These are phyloP conservation scores for Pyrenochaeta sp. DNA, from an alignment of 2,329 filamentous ascomycete species.

Conservation along the genomic window DNA sequence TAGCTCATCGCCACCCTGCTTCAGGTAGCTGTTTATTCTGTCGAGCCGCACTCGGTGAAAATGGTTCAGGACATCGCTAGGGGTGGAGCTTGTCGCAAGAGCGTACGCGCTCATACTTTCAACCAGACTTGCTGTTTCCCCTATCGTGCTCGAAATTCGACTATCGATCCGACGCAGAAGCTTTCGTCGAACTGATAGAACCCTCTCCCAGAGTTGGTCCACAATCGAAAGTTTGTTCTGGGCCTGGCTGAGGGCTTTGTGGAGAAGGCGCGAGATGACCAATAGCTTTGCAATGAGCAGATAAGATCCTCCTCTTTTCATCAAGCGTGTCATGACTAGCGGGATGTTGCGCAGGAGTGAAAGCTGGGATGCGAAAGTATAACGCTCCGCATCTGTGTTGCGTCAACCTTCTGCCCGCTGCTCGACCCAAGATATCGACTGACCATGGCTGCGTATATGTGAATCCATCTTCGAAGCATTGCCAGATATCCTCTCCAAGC, in stretches of 20 bases:
- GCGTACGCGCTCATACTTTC: conserved; percentile 83
- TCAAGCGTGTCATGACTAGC: conserved; percentile 59
- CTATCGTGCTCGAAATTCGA: conserved; percentile 47
- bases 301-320: conserved; percentile 60
- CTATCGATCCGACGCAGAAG: conserved; percentile 71
- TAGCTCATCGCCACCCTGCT: conserved; percentile 54
- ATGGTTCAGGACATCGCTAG: conserved; percentile 78
- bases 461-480: conserved; percentile 63
- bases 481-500: conserved; percentile 70
- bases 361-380: conserved; percentile 63
- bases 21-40: conserved; percentile 70
- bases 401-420: conserved; percentile 21
- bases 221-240: conserved; percentile 60
- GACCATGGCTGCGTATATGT: conserved; percentile 50
- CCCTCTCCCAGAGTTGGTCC: conserved; percentile 68
- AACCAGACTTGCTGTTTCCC: conserved; percentile 61
- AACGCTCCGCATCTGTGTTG: conserved; percentile 51
- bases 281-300: conserved; percentile 69
- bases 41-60: conserved; percentile 77
- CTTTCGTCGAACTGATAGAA: conserved; percentile 68
- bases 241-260: conserved; percentile 72
- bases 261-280: conserved; percentile 76
- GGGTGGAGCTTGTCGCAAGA: conserved; percentile 79
- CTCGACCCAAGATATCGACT: conserved; percentile 21
- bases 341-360: conserved; percentile 65